Percentiles rank a stretch among this genome's conserved stretches.
Evolutionary conservation across 2,329 filamentous ascomycete genomes (phyloP).

Genomic region (Sclerotinia borealis): DNA sequence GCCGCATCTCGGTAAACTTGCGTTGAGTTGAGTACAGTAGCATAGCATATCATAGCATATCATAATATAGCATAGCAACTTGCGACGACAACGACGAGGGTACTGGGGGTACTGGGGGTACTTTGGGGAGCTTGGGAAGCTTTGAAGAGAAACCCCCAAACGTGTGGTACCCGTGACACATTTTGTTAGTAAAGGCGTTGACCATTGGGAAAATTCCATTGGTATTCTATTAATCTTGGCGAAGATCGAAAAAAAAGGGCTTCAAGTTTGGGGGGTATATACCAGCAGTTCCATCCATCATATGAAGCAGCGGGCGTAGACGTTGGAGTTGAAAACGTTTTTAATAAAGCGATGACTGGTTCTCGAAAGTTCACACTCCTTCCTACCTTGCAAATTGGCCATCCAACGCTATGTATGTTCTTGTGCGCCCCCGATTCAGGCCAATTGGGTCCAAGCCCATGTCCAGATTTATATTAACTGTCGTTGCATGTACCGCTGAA

Average conservation of each 20-base stretch:
- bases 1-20: slow-evolving; percentile 2
- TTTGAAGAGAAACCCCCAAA: not conserved
- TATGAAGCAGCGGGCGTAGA: not conserved
- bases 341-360: not conserved
- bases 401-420: not conserved
- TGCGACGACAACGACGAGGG: too few relatives aligned
- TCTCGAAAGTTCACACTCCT: not conserved
- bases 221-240: not conserved
- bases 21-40: too few relatives aligned
- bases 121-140: not conserved
- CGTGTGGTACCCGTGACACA: slow-evolving; percentile 5
- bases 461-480: slow-evolving; percentile 8
- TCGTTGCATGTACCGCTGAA: not conserved
- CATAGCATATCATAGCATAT: too few relatives aligned
- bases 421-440: not conserved
- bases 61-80: too few relatives aligned
- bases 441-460: slow-evolving; percentile 1
- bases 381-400: too few relatives aligned
- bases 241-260: not conserved
- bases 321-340: not conserved
- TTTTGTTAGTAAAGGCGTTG: not conserved
- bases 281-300: not conserved
- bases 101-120: too few relatives aligned
- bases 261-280: not conserved
- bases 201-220: not conserved